Evolutionary conservation across 345 rosid genomes (phyloP).

Genomic region (Corchorus capsularis): DNA sequence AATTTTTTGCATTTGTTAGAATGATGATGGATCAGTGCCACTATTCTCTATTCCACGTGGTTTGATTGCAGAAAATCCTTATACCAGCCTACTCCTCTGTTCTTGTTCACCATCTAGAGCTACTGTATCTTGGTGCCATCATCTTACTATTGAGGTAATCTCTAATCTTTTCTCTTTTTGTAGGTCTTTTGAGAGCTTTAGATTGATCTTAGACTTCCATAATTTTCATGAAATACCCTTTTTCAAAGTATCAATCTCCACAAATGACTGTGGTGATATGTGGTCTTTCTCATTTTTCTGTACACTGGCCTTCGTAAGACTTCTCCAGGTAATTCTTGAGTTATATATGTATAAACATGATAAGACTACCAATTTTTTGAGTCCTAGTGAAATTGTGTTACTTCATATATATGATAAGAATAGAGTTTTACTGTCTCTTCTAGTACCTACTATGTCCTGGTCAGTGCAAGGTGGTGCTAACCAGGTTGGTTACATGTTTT

Average conservation of each 20-base stretch:
- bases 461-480: not conserved
- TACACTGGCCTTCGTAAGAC: not conserved
- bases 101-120: conserved; percentile 54
- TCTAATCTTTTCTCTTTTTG: conserved; percentile 25
- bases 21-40: conserved; percentile 75
- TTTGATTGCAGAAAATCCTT: conserved; percentile 91
- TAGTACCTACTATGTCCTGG: not conserved
- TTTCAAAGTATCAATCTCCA: not conserved
- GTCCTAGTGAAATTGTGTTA: not conserved
- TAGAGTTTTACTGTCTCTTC: not conserved
- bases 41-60: conserved; percentile 70
- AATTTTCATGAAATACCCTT: not conserved
- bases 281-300: not conserved
- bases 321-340: not conserved
- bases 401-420: conserved; percentile 7
- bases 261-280: not conserved
- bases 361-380: not conserved
- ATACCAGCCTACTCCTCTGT: conserved; percentile 78
- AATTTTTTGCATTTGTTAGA: conserved; percentile 51
- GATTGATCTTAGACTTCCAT: conserved; percentile 14
- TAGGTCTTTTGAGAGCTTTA: not conserved
- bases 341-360: not conserved
- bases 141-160: conserved; percentile 79
- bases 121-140: conserved; percentile 77
- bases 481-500: not conserved